Conservation (phyloP, 768 basidiomycete genomes). For the Xerocomellus chrysenteron region DNA sequence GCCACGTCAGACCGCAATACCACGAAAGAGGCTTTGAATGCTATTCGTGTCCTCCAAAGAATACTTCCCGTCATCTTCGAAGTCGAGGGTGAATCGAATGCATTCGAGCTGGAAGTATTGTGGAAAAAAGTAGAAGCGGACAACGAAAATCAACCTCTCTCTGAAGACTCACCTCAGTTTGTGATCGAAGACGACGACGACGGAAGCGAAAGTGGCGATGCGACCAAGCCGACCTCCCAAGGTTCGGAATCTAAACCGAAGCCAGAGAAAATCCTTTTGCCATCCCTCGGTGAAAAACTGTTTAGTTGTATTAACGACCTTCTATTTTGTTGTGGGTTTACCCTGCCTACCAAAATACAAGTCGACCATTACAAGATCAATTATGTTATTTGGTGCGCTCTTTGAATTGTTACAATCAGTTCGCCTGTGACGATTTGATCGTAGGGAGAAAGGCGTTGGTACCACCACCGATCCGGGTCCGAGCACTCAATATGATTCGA, state of each 20-base stretch:
- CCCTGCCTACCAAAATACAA: conserved; percentile 74
- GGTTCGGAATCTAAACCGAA: conserved; percentile 27
- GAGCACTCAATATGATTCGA: conserved; percentile 63
- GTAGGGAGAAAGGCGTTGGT: conserved; percentile 94
- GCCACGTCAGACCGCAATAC: conserved; percentile 58
- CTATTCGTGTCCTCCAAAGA: conserved; percentile 85
- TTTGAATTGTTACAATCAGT: conserved; percentile 1
- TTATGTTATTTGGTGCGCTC: conserved; percentile 81
- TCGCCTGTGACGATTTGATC: conserved; percentile 3
- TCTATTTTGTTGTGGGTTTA: conserved; percentile 92
- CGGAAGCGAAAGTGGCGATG: conserved; percentile 39
- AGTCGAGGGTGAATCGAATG: conserved; percentile 64
- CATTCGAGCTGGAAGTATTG: conserved; percentile 76
- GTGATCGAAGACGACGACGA: conserved; percentile 84
- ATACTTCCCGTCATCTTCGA: conserved; percentile 90
- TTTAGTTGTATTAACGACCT: conserved; percentile 82
- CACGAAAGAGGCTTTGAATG: conserved; percentile 87
- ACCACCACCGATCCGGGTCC: conserved; percentile 75
- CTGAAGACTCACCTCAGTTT: conserved; percentile 58
- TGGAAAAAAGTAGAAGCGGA: conserved; percentile 70
- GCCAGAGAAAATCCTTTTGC: conserved; percentile 50
- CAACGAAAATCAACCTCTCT: conserved; percentile 29
- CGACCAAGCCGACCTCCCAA: conserved; percentile 19
- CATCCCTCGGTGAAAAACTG: conserved; percentile 79
- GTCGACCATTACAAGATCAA: conserved; percentile 80